phyloP scores from a whole-genome alignment of 1,139 yeast genomes.

The Spencermartinsiella ligniputridi region DNA sequence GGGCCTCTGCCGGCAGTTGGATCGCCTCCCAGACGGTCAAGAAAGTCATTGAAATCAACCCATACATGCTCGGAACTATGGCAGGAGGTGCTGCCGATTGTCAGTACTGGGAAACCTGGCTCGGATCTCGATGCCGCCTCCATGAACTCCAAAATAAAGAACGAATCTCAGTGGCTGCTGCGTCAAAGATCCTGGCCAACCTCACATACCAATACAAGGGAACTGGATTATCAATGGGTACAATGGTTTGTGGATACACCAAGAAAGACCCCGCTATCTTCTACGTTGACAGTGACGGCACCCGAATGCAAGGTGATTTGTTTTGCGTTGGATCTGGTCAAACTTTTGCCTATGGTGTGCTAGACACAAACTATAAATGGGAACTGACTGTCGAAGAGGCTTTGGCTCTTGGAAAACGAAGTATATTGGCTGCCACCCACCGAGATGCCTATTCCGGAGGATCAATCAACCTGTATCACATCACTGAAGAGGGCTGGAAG shows the following conservation, averaged over 20 bases:
- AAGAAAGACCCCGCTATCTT: slow-evolving; percentile 91
- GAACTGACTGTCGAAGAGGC: slow-evolving; percentile 91
- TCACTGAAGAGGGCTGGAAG: slow-evolving; percentile 89
- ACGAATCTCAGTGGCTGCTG: slow-evolving; percentile 94
- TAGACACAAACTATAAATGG: slow-evolving; percentile 88
- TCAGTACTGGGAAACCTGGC: slow-evolving; percentile 99
- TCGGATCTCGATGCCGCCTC: slow-evolving; percentile 92
- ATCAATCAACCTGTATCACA: slow-evolving; percentile 86
- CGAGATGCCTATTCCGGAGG: slow-evolving; percentile 99
- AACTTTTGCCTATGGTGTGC: slow-evolving; percentile 98
- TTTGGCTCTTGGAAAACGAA: slow-evolving; percentile 86
- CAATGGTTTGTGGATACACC: slow-evolving; percentile 97
- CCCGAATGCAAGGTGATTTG: slow-evolving; percentile 88
- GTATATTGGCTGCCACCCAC: slow-evolving; percentile 95
- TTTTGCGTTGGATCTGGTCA: slow-evolving; percentile 99
- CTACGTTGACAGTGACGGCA: slow-evolving; percentile 97
- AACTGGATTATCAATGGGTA: slow-evolving; percentile 98
- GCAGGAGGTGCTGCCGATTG: slow-evolving; percentile 99
- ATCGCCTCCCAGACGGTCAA: slow-evolving; percentile 97
- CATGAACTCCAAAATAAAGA: slow-evolving; percentile 94
- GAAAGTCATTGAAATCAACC: slow-evolving; percentile 95
- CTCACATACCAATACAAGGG: slow-evolving; percentile 93
- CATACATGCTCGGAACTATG: slow-evolving; percentile 93
- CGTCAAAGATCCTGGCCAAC: slow-evolving; percentile 87
- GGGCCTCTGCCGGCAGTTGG: slow-evolving; percentile 99